Base-by-base conservation (phyloP, 2,329 filamentous ascomycete genomes). In the Alternaria sp. region DNA sequence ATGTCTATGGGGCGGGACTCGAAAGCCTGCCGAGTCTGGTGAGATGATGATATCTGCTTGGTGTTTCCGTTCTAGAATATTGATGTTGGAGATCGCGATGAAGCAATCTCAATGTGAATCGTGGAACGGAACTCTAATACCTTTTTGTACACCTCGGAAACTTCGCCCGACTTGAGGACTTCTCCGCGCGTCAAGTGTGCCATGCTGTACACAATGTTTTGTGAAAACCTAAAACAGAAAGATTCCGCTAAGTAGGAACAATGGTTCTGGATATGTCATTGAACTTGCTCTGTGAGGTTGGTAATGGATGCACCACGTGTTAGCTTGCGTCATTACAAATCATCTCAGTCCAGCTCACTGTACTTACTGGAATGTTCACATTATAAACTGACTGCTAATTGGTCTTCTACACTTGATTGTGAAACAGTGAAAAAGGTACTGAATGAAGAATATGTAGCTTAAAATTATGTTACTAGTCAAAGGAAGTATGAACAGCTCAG, bases 181-280 rank as follows among this genome's bases (percentile, higher is more conserved):
- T 72, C 71, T 31, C 66, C 61, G 13, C 72, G 62, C 2, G 68
- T 71, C 1, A 74, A 61, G 56, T 73, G 70, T 0, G 72, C 70
- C 72, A 74, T 74, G 21, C 4, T 8, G 34, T 21, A 4, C 14
- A 2, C 11, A 7, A 4, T 4, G 17, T 8, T 21, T 17, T 23
- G 6, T 7, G 11, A 23, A 2, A 5, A 3, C 6, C 14, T 2
- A 8, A 23, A 5, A 14, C 11, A 23, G 6, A 10, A 28, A 23
- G 28, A 13, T 33, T 6, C 10, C 17, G 3, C 7, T 9, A 3
- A 6, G 13, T 33, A 23, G 11, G 9, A 13, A 10, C 3, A n/a
- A 24, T 2, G 13, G 29, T 14, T 2, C 1, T 1, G 4, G 17
- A 11, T 7, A 21, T 23, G 7, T 34, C 2, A 4, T 41, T n/a